Conservation (phyloP, 441 rosid genomes). For the Erodium moschatum region DNA sequence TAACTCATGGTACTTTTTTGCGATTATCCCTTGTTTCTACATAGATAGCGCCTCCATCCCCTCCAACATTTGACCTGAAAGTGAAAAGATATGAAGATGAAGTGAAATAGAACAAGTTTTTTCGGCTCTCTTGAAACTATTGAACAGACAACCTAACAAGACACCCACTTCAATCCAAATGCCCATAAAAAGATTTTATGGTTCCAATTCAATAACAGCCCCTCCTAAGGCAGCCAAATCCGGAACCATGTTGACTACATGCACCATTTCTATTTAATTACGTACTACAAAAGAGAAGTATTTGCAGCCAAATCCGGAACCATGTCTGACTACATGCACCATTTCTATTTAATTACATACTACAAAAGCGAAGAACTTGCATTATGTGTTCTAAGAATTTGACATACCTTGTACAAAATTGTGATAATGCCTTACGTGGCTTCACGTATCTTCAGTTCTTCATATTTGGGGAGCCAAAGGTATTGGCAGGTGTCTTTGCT, state of each 20-base stretch:
- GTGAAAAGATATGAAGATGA: not conserved
- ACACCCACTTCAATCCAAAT: not conserved
- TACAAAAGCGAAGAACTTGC: not conserved
- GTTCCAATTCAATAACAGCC: not conserved
- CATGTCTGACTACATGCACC: not conserved
- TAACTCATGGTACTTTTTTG: no score
- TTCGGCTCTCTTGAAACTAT: not conserved
- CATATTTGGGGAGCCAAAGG: conserved; percentile 38
- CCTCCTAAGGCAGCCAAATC: not conserved
- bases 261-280: not conserved
- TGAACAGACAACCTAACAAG: not conserved
- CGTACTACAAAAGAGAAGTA: not conserved
- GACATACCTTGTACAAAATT: conserved; percentile 24
- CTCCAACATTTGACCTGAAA: not conserved
- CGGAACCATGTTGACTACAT: not conserved
- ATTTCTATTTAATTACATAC: not conserved
- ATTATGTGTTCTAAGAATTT: not conserved
- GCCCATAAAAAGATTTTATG: not conserved
- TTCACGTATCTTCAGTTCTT: conserved; percentile 36
- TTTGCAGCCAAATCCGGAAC: no score
- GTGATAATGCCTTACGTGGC: conserved; percentile 15
- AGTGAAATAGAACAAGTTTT: not conserved
- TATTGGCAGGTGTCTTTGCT: conserved; percentile 49
- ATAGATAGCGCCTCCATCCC: not conserved
- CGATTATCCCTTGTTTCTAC: no score